Evolutionary conservation across 768 basidiomycete species (phyloP).

Genomic region (Kwoniella mangroviensis): DNA sequence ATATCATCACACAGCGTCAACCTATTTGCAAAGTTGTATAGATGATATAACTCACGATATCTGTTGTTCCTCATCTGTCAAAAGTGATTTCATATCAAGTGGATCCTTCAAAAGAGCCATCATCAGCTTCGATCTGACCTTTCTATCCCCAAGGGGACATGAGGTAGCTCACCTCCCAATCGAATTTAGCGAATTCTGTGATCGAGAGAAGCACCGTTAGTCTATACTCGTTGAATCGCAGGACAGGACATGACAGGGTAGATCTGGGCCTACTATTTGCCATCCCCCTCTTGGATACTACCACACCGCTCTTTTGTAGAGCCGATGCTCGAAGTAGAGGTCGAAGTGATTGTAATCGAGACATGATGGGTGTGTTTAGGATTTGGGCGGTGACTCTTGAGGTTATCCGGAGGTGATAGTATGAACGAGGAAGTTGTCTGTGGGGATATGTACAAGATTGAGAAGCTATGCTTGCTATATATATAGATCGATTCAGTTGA

Average conservation of each 20-base stretch:
- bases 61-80: slow-evolving; percentile 87
- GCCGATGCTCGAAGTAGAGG: slow-evolving; percentile 9
- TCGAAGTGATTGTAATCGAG: slow-evolving; percentile 13
- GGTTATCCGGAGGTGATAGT: too few relatives aligned
- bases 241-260: background rate
- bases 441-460: too few relatives aligned
- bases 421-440: too few relatives aligned
- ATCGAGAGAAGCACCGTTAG: background rate
- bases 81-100: slow-evolving; percentile 72
- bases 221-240: background rate
- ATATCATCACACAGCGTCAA: background rate
- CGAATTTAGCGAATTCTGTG: slow-evolving; percentile 56
- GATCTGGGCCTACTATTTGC: slow-evolving; percentile 19
- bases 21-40: background rate
- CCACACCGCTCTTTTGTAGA: background rate
- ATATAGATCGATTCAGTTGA: too few relatives aligned
- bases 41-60: slow-evolving; percentile 67
- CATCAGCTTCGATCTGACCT: background rate
- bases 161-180: slow-evolving; percentile 54
- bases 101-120: slow-evolving; percentile 69
- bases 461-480: too few relatives aligned
- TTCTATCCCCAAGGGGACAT: background rate
- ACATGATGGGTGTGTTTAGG: too few relatives aligned
- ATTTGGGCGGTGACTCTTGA: too few relatives aligned
- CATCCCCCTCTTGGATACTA: slow-evolving; percentile 10